A percentile compares a stretch with the other conserved stretches of the same genome.
These are phyloP conservation scores for Mollisiaceae sp. DNA, from an alignment of 2,329 filamentous ascomycete genomes.

Conservation along the genomic window DNA sequence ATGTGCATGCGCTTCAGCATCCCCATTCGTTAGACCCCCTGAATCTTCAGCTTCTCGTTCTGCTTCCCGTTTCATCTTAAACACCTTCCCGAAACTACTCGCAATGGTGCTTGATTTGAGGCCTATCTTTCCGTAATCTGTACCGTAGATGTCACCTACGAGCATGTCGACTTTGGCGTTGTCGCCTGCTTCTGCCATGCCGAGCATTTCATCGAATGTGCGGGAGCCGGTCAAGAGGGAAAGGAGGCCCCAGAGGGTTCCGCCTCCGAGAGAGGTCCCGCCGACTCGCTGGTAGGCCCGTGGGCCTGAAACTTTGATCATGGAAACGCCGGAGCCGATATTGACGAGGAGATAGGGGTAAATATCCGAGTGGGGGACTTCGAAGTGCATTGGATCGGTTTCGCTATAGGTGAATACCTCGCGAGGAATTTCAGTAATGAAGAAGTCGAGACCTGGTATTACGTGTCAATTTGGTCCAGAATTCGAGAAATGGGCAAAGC, in stretches of 20 bases:
- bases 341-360: conserved; percentile 98
- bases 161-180: conserved; percentile 95
- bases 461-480: not conserved
- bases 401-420: conserved; percentile 98
- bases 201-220: conserved; percentile 97
- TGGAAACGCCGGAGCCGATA: conserved; percentile 94
- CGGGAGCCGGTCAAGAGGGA: conserved; percentile 90
- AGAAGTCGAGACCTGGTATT: conserved; percentile 84
- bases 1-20: conserved; percentile 22
- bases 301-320: conserved; percentile 95
- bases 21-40: conserved; percentile 46
- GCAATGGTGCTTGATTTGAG: conserved; percentile 95
- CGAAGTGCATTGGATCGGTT: conserved; percentile 87
- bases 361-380: conserved; percentile 76
- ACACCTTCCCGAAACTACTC: conserved; percentile 95
- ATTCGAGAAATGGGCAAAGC: conserved; percentile 35
- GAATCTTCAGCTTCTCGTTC: conserved; percentile 80
- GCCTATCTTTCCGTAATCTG: conserved; percentile 94
- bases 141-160: conserved; percentile 96
- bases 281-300: conserved; percentile 88
- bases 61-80: conserved; percentile 86
- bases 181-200: conserved; percentile 87
- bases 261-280: conserved; percentile 91
- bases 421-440: conserved; percentile 95
- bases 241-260: conserved; percentile 95